These are phyloP conservation scores for Diaporthe capsici DNA, from an alignment of 2,329 filamentous ascomycete species.

Conservation along the genomic window DNA sequence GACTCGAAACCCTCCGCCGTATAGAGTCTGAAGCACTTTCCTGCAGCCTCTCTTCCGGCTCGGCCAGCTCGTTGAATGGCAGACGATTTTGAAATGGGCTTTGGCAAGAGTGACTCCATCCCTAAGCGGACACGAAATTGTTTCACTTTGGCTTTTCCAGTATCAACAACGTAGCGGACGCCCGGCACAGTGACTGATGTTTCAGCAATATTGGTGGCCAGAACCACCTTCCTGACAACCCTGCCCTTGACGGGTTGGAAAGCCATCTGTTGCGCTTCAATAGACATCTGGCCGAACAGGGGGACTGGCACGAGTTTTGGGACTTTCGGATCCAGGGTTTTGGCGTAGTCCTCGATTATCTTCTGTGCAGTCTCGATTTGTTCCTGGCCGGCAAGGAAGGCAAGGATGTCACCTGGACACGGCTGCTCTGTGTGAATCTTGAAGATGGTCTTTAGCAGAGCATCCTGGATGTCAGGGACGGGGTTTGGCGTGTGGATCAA, in stretches of 20 bases:
- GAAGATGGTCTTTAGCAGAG: constrained; percentile 85
- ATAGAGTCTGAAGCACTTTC: constrained; percentile 91
- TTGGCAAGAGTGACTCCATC: constrained; percentile 90
- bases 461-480: constrained; percentile 85
- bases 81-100: constrained; percentile 92
- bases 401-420: constrained; percentile 92
- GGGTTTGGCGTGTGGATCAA: constrained; percentile 81
- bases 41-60: constrained; percentile 91
- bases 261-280: constrained; percentile 86
- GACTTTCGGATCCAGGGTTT: constrained; percentile 79
- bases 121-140: constrained; percentile 88
- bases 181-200: constrained; percentile 97
- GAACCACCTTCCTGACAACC: constrained; percentile 88
- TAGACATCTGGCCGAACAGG: constrained; percentile 90
- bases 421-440: constrained; percentile 90
- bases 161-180: constrained; percentile 91
- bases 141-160: constrained; percentile 94
- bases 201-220: constrained; percentile 98
- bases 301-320: constrained; percentile 82
- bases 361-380: constrained; percentile 88
- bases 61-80: constrained; percentile 92
- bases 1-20: constrained; percentile 81
- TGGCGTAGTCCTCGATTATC: constrained; percentile 84
- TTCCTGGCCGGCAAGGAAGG: constrained; percentile 93
- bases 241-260: constrained; percentile 81